Conservation (phyloP, 139 green algal genomes). For the Nannochloris sp. region DNA sequence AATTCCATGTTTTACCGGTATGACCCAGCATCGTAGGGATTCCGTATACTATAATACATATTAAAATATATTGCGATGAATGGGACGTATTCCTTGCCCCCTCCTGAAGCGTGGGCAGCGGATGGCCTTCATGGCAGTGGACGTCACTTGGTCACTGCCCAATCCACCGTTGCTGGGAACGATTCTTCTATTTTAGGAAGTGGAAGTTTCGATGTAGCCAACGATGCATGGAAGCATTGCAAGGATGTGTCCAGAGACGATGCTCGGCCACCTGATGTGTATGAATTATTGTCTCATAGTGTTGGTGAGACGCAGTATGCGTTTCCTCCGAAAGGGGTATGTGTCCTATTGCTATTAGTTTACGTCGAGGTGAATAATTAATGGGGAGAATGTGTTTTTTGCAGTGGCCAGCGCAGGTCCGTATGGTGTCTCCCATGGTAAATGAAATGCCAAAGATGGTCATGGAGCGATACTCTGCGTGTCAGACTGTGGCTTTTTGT, state of each 20-base stretch:
- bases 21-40: too few species aligned
- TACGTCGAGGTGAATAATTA: background rate
- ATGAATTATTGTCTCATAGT: conserved; percentile 48
- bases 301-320: conserved; percentile 66
- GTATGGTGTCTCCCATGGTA: conserved; percentile 44
- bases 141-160: background rate
- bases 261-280: conserved; percentile 41
- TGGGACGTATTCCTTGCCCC: background rate
- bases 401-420: conserved; percentile 70
- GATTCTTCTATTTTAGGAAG: background rate
- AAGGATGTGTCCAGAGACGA: conserved; percentile 32
- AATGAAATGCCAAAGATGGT: conserved; percentile 66
- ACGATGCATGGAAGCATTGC: conserved; percentile 46
- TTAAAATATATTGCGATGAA: conserved; percentile 5
- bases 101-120: conserved; percentile 8
- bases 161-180: background rate
- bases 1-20: too few species aligned
- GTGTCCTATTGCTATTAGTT: conserved; percentile 6
- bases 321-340: conserved; percentile 48
- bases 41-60: background rate
- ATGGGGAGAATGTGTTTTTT: background rate
- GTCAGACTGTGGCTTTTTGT: conserved; percentile 79
- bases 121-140: background rate
- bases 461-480: conserved; percentile 67
- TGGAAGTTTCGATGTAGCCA: conserved; percentile 13